Percentiles rank a stretch among this genome's conserved stretches.
Conservation (phyloP, 1,139 yeast genomes). For the Debaryomyces psychrophilus region DNA sequence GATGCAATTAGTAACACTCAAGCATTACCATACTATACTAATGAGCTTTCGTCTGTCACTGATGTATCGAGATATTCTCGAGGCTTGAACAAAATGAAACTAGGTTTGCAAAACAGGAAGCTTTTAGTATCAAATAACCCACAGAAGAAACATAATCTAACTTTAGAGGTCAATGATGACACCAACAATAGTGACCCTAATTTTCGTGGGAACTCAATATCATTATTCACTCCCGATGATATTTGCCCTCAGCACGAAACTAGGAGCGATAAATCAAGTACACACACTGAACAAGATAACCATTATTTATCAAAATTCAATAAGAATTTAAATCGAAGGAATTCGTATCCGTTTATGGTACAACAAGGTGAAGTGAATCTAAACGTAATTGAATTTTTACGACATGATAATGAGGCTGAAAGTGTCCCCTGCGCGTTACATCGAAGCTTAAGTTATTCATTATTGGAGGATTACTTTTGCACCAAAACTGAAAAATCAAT, state of each 20-base stretch:
- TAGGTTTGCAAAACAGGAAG: constrained; percentile 37
- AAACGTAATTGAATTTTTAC: constrained; percentile 29
- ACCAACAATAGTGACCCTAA: not conserved
- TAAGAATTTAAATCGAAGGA: constrained; percentile 41
- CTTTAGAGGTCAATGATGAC: not conserved
- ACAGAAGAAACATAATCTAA: constrained; percentile 10
- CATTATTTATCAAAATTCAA: constrained; percentile 20
- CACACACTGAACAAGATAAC: constrained; percentile 1
- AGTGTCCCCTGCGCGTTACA: constrained; percentile 9
- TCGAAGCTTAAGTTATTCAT: constrained; percentile 47
- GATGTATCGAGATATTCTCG: constrained; percentile 37
- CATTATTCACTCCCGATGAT: constrained; percentile 11
- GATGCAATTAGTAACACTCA: constrained; percentile 38
- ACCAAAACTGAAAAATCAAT: constrained; percentile 14
- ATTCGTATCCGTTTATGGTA: constrained; percentile 44
- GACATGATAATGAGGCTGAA: constrained; percentile 15
- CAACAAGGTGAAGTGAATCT: constrained; percentile 32
- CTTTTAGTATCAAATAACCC: constrained; percentile 17
- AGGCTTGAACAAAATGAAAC: constrained; percentile 41
- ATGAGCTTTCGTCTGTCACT: constrained; percentile 11
- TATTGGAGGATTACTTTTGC: constrained; percentile 39
- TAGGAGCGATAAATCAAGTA: constrained; percentile 1
- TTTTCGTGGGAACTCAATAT: constrained; percentile 8
- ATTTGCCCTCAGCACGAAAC: not conserved
- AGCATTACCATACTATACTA: constrained; percentile 15